Base-by-base conservation (phyloP, 257 asterid genomes). In the Rauvolfia tetraphylla region DNA sequence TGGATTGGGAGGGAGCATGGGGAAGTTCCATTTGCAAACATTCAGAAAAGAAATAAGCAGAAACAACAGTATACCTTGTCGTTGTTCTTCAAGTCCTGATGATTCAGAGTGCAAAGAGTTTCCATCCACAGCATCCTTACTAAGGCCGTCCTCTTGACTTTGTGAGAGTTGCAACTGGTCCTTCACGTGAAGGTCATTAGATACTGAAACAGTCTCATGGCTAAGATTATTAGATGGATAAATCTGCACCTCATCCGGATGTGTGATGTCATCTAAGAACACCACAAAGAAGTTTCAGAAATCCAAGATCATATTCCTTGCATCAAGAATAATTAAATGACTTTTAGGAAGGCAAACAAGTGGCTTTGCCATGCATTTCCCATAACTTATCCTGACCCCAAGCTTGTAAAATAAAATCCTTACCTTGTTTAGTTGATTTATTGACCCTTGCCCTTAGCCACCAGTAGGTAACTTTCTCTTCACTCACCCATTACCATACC, bases 211-310 rank as follows among this genome's bases (percentile, higher is more conserved):
- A 49, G 67, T 36, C 70, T 25, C 88, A 68, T 69, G 82, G 70
- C 81, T 74, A 75, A 75, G 81, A 73, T 61, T 72, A 61, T 58
- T 81, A 62, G 77, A 78, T 9, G 82, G 31, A 73, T 44, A 58
- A 58, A 56, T 76, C 70, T 74, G 80, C 57, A 65, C 94, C 77
- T 83, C 97, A 59, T 77, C 86, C 7, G 92, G 93, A 83, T 81
- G 90, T 61, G 98, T 90, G 68, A 92, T 85, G 84, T 93, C 98
- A 87, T 93, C 98, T 93, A 85, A 68, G 76, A 86, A 80, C 72
- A 83, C 74, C 79, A 87, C 65, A 79, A 68, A 80, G 73, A 58
- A 68, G 73, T 59, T 68, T 74, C 68, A 76, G 68, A 72, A 76
- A 65, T 39, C 72, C 58, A 58, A 74, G 9, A 68, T 73, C 59